Conservation (phyloP, 179 eudicot species). For the Silene vulgaris region DNA sequence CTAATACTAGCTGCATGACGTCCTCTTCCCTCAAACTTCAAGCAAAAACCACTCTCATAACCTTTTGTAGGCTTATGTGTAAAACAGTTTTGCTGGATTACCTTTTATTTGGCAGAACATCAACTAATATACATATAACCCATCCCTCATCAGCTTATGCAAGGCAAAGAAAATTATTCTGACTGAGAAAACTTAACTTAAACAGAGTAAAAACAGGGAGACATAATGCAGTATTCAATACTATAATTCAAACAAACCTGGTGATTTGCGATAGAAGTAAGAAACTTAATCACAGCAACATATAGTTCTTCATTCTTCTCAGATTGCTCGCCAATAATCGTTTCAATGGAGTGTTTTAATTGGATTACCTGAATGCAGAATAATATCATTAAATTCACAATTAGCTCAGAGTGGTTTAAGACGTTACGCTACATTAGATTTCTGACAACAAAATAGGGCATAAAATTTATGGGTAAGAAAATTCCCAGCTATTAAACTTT, state of each 20-base stretch:
- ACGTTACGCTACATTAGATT: neutral
- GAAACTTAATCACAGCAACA: conserved; percentile 55
- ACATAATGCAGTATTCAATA: neutral
- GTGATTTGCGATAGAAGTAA: conserved; percentile 63
- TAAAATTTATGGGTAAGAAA: neutral
- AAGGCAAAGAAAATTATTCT: neutral
- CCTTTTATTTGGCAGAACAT: neutral
- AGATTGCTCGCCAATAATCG: conserved; percentile 50
- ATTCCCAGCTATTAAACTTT: neutral
- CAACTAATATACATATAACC: neutral
- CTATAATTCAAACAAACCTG: conserved; percentile 51
- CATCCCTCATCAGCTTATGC: neutral
- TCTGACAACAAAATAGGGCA: neutral
- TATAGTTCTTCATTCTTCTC: conserved; percentile 58
- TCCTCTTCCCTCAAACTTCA: neutral
- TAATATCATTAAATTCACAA: conserved; percentile 6
- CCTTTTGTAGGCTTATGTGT: neutral
- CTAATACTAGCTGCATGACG: neutral
- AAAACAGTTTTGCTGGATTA: neutral
- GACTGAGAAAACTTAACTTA: neutral
- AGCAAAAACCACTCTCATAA: neutral
- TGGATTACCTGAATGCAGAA: conserved; percentile 48
- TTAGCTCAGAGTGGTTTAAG: neutral
- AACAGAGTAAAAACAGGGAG: conserved; percentile 7
- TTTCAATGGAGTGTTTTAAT: conserved; percentile 46